phyloP scores from a whole-genome alignment of 352 stramenopile species.

The Phytophthora aleatoria region DNA sequence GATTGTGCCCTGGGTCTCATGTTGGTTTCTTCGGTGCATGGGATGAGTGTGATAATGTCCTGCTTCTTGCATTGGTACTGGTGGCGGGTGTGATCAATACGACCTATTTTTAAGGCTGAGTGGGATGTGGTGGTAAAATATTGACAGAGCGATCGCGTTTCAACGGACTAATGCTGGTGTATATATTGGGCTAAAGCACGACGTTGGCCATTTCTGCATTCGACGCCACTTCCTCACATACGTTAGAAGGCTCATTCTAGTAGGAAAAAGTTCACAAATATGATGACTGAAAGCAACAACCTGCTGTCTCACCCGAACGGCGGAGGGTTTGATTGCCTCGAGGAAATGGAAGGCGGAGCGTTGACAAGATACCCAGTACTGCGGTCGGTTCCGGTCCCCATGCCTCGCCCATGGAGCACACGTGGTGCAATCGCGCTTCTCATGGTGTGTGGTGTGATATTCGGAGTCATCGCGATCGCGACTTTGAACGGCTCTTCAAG shows the following conservation, averaged over 20 bases:
- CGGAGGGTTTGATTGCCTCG: slow-evolving; percentile 30
- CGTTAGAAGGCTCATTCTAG: background rate
- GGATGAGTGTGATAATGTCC: background rate
- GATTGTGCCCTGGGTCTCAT: background rate
- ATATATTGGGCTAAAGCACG: background rate
- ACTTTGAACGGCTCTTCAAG: background rate
- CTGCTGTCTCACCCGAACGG: slow-evolving; percentile 27
- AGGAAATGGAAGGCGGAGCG: slow-evolving; percentile 28
- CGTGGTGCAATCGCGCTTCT: slow-evolving; percentile 32
- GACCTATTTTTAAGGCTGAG: slow-evolving; percentile 9
- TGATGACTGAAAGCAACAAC: slow-evolving; percentile 40
- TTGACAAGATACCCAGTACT: slow-evolving; percentile 25
- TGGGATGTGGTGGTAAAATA: slow-evolving; percentile 16
- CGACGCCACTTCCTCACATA: slow-evolving; percentile 10
- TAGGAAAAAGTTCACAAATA: slow-evolving; percentile 6
- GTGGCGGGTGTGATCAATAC: background rate
- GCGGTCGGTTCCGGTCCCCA: slow-evolving; percentile 25
- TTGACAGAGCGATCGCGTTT: slow-evolving; percentile 23
- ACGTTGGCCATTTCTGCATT: slow-evolving; percentile 22
- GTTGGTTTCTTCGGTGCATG: slow-evolving; percentile 3
- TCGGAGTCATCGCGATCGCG: slow-evolving; percentile 30
- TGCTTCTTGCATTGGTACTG: background rate
- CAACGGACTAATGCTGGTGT: slow-evolving; percentile 14
- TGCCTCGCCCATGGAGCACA: slow-evolving; percentile 27
- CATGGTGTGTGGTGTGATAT: slow-evolving; percentile 28